These are phyloP conservation scores for Akanthomyces muscarius DNA, from an alignment of 2,329 filamentous ascomycete genomes.

Conservation along the genomic window DNA sequence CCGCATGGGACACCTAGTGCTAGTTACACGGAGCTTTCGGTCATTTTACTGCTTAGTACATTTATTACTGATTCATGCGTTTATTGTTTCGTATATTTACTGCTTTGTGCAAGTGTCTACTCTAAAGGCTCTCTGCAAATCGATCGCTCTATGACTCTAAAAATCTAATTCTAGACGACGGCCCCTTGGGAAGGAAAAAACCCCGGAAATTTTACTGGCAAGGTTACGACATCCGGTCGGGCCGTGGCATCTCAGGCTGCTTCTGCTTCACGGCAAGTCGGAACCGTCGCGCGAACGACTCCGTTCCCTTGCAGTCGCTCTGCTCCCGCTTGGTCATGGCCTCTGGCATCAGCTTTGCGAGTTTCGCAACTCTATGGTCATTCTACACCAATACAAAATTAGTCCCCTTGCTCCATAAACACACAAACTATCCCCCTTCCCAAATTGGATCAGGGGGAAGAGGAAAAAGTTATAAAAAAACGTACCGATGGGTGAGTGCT, in stretches of 20 bases:
- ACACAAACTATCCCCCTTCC: too few relatives aligned
- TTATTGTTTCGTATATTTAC: too few relatives aligned
- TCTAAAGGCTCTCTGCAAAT: background rate
- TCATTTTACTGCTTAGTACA: too few relatives aligned
- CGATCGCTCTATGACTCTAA: background rate
- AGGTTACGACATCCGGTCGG: background rate
- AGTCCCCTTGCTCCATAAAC: background rate
- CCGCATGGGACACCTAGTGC: background rate
- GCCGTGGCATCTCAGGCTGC: background rate
- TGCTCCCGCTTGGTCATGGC: slow-evolving; percentile 50
- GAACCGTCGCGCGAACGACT: slow-evolving; percentile 51
- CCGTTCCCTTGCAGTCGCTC: slow-evolving; percentile 52
- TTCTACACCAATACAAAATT: slow-evolving; percentile 38
- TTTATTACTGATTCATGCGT: background rate
- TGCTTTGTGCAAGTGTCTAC: background rate
- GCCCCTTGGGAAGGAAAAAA: background rate
- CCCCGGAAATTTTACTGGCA: background rate
- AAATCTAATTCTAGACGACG: background rate
- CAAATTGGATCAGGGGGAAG: too few relatives aligned
- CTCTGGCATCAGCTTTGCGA: slow-evolving; percentile 58
- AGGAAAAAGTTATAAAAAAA: slow-evolving; percentile 19
- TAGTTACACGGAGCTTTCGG: too few relatives aligned
- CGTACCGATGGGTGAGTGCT: slow-evolving; percentile 71
- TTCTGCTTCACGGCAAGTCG: slow-evolving; percentile 42
- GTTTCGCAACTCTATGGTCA: slow-evolving; percentile 60